Percentiles rank a stretch among this genome's conserved stretches.
Evolutionary conservation across 2,329 filamentous ascomycete species (phyloP).

Genomic region (Trichothecium sympodiale): DNA sequence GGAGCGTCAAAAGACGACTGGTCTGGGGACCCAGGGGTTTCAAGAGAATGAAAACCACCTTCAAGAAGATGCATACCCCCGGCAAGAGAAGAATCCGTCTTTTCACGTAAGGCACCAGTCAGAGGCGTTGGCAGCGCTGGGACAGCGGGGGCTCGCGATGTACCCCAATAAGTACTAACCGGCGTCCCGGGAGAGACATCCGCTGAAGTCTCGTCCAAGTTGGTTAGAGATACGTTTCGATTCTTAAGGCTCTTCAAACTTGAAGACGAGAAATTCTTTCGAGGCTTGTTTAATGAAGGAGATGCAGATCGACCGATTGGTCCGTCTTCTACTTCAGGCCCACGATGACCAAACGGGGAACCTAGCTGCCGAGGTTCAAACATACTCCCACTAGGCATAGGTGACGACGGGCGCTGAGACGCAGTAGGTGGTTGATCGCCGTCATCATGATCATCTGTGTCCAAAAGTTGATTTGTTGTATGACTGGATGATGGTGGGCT

Average conservation of each 20-base stretch:
- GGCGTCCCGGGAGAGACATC: slow-evolving; percentile 67
- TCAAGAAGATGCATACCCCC: slow-evolving; percentile 77
- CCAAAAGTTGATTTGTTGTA: neutral
- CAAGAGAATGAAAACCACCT: slow-evolving; percentile 62
- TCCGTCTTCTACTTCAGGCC: slow-evolving; percentile 24
- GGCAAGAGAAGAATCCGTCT: slow-evolving; percentile 43
- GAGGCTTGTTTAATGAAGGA: slow-evolving; percentile 36
- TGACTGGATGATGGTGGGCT: slow-evolving; percentile 7
- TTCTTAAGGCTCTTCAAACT: slow-evolving; percentile 62
- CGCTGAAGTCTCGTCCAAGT: slow-evolving; percentile 43
- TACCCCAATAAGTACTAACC: slow-evolving; percentile 54
- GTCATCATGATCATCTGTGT: neutral
- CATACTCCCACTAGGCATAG: slow-evolving; percentile 16
- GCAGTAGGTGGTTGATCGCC: neutral
- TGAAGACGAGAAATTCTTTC: slow-evolving; percentile 61
- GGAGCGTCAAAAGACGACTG: slow-evolving; percentile 54
- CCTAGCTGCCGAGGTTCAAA: slow-evolving; percentile 14
- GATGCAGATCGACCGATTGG: slow-evolving; percentile 36
- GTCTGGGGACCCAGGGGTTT: slow-evolving; percentile 54
- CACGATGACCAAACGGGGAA: slow-evolving; percentile 21
- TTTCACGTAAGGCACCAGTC: slow-evolving; percentile 48
- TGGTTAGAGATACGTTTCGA: slow-evolving; percentile 59
- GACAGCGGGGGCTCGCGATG: slow-evolving; percentile 35
- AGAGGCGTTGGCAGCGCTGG: slow-evolving; percentile 60
- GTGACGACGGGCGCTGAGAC: slow-evolving; percentile 10